Percentiles rank a stretch among this genome's conserved stretches.
These are phyloP conservation scores for Sporothrix dimorphospora DNA, from an alignment of 2,329 filamentous ascomycete species.

Conservation along the genomic window DNA sequence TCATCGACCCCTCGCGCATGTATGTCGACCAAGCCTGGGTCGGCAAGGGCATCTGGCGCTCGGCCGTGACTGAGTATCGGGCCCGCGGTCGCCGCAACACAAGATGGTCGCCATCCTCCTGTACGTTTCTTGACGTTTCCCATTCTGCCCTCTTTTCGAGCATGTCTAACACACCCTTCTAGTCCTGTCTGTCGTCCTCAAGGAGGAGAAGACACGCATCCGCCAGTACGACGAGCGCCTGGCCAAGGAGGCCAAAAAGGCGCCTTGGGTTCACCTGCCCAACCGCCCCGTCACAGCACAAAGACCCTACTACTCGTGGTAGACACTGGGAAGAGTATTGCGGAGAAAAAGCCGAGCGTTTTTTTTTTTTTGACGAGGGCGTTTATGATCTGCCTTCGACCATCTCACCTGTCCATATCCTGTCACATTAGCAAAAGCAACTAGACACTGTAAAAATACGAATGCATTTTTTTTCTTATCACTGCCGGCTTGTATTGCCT, in stretches of 20 bases:
- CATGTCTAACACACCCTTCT: constrained; percentile 34
- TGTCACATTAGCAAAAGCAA: constrained; percentile 28
- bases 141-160: not conserved
- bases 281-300: constrained; percentile 83
- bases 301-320: constrained; percentile 92
- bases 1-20: constrained; percentile 76
- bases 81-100: constrained; percentile 72
- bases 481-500: not conserved
- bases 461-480: not conserved
- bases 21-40: constrained; percentile 96
- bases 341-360: not conserved
- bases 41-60: constrained; percentile 64
- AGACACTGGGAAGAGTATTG: constrained; percentile 40
- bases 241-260: constrained; percentile 72
- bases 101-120: constrained; percentile 64
- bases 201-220: constrained; percentile 90
- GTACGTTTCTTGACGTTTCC: constrained; percentile 55
- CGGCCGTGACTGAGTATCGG: constrained; percentile 67
- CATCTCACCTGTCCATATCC: constrained; percentile 15
- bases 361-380: not conserved
- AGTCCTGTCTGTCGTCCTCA: constrained; percentile 81
- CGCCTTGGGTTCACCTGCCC: constrained; percentile 85
- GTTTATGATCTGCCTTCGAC: not conserved
- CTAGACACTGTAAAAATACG: constrained; percentile 24
- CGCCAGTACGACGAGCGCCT: constrained; percentile 77